phyloP scores from a whole-genome alignment of 2,329 filamentous ascomycete genomes.

The Paraconiothyrium brasiliense region DNA sequence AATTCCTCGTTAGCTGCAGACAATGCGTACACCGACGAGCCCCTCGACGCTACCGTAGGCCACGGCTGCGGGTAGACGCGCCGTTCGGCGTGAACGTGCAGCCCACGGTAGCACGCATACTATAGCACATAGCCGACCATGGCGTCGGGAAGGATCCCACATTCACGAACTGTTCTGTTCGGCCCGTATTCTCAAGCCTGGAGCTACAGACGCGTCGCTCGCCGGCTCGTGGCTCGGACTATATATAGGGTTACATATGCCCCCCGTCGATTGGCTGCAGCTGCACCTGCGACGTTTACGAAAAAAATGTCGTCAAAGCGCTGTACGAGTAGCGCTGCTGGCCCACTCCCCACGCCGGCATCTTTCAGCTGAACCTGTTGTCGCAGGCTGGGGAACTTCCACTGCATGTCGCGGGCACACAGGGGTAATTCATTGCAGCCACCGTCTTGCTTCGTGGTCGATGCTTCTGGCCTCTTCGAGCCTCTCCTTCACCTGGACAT shows the following conservation, averaged over 20 bases:
- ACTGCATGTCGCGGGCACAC: conserved; percentile 2
- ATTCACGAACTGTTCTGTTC: not conserved
- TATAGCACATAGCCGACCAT: conserved; percentile 6
- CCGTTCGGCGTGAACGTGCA: not conserved
- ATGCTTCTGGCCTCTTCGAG: not conserved
- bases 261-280: not conserved
- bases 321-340: not conserved
- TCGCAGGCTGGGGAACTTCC: not conserved
- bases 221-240: not conserved
- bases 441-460: not conserved
- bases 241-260: not conserved
- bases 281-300: too few relatives aligned
- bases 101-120: not conserved
- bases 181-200: conserved; percentile 9
- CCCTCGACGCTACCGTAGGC: not conserved
- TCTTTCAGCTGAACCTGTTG: conserved; percentile 10
- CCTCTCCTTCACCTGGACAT: conserved; percentile 2
- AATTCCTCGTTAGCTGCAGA: not conserved
- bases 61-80: not conserved
- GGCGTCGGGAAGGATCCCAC: conserved; percentile 14
- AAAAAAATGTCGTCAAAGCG: not conserved
- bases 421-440: not conserved
- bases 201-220: not conserved
- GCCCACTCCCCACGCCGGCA: not conserved
- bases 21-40: not conserved